Percentiles rank a stretch among this genome's conserved stretches.
These are phyloP conservation scores for Penicillium paxilli DNA, from an alignment of 495 filamentous ascomycete genomes.

Conservation along the genomic window DNA sequence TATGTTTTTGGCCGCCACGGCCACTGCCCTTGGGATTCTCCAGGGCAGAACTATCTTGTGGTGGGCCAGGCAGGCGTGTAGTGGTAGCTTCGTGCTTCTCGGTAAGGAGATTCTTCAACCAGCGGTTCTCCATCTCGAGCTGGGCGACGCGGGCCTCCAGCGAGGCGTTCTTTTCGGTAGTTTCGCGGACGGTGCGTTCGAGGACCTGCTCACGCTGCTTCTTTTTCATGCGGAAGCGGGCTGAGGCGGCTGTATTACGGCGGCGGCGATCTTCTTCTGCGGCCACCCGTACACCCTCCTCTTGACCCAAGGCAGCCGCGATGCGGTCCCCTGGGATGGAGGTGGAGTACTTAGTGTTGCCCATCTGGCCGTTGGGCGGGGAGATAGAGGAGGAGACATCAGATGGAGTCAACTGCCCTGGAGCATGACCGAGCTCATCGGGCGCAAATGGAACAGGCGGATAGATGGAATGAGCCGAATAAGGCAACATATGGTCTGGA, in stretches of 20 bases:
- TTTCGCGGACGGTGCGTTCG: conserved; percentile 87
- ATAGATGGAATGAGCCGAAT: conserved; percentile 46
- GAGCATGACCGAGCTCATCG: conserved; percentile 42
- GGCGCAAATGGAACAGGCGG: conserved; percentile 45
- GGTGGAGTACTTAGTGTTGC: conserved; percentile 49
- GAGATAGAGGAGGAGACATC: conserved; percentile 51
- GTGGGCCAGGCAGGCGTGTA: conserved; percentile 30
- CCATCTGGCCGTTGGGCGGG: conserved; percentile 47
- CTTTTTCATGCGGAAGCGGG: conserved; percentile 98
- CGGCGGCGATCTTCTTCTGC: conserved; percentile 97
- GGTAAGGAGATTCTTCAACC: conserved; percentile 89
- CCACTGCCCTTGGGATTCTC: conserved; percentile 17
- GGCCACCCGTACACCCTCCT: conserved; percentile 63
- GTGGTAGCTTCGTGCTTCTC: conserved; percentile 71
- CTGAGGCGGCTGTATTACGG: conserved; percentile 91
- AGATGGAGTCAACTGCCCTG: conserved; percentile 43
- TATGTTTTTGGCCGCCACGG: conserved; percentile 43
- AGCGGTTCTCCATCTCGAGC: conserved; percentile 93
- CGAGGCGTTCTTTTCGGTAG: conserved; percentile 74
- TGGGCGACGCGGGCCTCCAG: conserved; percentile 82
- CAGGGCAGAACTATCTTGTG: conserved; percentile 27
- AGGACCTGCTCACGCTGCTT: conserved; percentile 96
- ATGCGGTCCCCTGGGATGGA: conserved; percentile 45
- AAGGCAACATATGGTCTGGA: conserved; percentile 47
- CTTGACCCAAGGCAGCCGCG: conserved; percentile 38